A percentile compares a stretch with the other conserved stretches of the same genome.
These are phyloP conservation scores for Trichosporon sp. DNA, from an alignment of 1,284 basidiomycete genomes.

Conservation along the genomic window DNA sequence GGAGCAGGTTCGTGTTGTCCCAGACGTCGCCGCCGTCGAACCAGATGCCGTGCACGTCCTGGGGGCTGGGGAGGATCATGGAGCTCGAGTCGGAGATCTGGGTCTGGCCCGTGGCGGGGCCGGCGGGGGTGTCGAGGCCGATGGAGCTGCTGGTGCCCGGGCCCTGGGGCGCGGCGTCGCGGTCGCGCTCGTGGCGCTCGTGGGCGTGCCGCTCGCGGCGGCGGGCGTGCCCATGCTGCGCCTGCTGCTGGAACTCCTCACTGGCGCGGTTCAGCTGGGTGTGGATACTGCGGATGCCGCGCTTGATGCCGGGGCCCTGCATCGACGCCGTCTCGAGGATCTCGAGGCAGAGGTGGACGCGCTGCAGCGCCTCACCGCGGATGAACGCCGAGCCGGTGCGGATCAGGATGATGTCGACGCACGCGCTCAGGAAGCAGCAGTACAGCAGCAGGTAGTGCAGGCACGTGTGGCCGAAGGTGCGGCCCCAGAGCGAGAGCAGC, in stretches of 20 bases:
- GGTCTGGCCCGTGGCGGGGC: background rate
- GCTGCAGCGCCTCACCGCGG: conserved; percentile 23
- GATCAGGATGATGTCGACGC: conserved; percentile 26
- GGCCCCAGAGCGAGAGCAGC: conserved; percentile 23
- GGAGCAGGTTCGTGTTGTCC: conserved; percentile 18
- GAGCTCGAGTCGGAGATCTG: background rate
- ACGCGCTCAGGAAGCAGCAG: conserved; percentile 24
- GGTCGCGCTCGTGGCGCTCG: background rate
- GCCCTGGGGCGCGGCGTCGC: background rate
- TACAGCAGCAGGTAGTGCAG: conserved; percentile 28
- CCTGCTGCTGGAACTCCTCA: conserved; percentile 7
- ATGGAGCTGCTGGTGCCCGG: background rate
- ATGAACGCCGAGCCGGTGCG: conserved; percentile 22
- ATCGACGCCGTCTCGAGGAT: conserved; percentile 25
- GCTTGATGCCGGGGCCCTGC: conserved; percentile 24
- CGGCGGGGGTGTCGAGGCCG: background rate
- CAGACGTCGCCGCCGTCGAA: conserved; percentile 16
- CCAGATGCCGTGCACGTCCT: conserved; percentile 10
- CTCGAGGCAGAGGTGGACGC: conserved; percentile 21
- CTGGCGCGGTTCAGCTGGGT: conserved; percentile 20
- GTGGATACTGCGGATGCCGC: conserved; percentile 21
- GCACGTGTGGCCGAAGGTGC: conserved; percentile 27
- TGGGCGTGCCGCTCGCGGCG: background rate
- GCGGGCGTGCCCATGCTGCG: background rate
- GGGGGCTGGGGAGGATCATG: background rate